A percentile compares a stretch with the other conserved stretches of the same genome.
Conservation (phyloP, 2,329 filamentous ascomycete genomes). For the Penicillium sp. region DNA sequence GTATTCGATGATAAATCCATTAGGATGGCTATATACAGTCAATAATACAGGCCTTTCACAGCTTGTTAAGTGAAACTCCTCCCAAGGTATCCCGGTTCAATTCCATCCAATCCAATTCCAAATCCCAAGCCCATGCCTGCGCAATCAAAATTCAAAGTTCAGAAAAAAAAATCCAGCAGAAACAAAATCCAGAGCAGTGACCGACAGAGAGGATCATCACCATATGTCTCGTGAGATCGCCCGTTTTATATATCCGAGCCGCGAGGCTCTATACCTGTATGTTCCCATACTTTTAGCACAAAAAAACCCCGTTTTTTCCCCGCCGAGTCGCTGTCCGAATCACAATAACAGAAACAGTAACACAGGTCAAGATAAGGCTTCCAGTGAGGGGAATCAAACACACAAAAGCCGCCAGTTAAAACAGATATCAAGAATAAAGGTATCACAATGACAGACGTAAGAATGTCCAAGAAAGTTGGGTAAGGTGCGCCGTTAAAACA, state of each 20-base stretch:
- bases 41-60: not conserved
- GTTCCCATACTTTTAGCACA: slow-evolving; percentile 18
- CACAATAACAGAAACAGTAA: not conserved
- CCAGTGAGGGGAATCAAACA: slow-evolving; percentile 12
- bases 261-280: slow-evolving; percentile 22
- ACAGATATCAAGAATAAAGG: slow-evolving; percentile 2
- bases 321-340: slow-evolving; percentile 8
- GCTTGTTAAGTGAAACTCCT: not conserved
- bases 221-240: slow-evolving; percentile 4
- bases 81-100: slow-evolving; percentile 4
- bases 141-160: not conserved
- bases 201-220: slow-evolving; percentile 12
- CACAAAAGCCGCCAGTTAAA: not conserved
- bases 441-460: slow-evolving; percentile 19
- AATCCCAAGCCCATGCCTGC: slow-evolving; percentile 2
- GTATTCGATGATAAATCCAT: not conserved
- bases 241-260: slow-evolving; percentile 16
- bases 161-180: not conserved
- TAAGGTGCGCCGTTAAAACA: slow-evolving; percentile 17
- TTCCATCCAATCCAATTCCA: slow-evolving; percentile 8
- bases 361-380: slow-evolving; percentile 7
- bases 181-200: not conserved
- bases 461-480: slow-evolving; percentile 8
- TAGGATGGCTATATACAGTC: not conserved
- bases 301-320: slow-evolving; percentile 11